These are phyloP conservation scores for Pseudoturritis turrita DNA, from an alignment of 345 rosid species.

Conservation along the genomic window DNA sequence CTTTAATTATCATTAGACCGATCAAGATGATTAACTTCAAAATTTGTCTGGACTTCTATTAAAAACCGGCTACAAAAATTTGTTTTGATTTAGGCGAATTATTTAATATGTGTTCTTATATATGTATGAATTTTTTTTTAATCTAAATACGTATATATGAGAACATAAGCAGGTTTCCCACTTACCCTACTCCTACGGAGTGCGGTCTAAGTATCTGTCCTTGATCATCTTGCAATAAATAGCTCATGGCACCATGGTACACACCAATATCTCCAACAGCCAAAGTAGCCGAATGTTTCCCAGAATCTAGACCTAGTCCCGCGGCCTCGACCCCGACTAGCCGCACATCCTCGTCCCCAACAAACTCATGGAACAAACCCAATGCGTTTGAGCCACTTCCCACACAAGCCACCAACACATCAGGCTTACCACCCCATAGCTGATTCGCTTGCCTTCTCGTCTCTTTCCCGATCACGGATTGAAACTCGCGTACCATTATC, in stretches of 20 bases:
- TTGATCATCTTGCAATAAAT: conserved; percentile 67
- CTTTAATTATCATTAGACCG: too few species aligned
- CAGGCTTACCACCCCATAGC: conserved; percentile 88
- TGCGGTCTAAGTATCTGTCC: conserved; percentile 64
- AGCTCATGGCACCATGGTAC: conserved; percentile 81
- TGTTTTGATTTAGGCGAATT: not conserved
- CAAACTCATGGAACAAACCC: conserved; percentile 75
- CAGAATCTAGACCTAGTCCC: conserved; percentile 74
- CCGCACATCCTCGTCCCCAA: conserved; percentile 56
- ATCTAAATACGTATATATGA: not conserved
- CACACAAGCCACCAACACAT: conserved; percentile 70
- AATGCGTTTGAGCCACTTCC: conserved; percentile 87
- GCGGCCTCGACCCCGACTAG: conserved; percentile 82
- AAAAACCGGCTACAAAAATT: too few species aligned
- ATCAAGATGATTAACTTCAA: too few species aligned
- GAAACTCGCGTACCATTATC: conserved; percentile 73
- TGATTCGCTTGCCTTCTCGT: conserved; percentile 73
- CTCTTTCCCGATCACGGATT: conserved; percentile 79
- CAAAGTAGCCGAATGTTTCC: conserved; percentile 73
- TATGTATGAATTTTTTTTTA: too few species aligned
- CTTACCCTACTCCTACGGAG: conserved; percentile 67
- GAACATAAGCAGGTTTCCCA: not conserved
- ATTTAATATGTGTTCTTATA: not conserved
- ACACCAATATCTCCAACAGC: conserved; percentile 76
- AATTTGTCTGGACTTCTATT: too few species aligned